phyloP scores from a whole-genome alignment of 1,139 yeast species.

The Hyphopichia pseudoburtonii region DNA sequence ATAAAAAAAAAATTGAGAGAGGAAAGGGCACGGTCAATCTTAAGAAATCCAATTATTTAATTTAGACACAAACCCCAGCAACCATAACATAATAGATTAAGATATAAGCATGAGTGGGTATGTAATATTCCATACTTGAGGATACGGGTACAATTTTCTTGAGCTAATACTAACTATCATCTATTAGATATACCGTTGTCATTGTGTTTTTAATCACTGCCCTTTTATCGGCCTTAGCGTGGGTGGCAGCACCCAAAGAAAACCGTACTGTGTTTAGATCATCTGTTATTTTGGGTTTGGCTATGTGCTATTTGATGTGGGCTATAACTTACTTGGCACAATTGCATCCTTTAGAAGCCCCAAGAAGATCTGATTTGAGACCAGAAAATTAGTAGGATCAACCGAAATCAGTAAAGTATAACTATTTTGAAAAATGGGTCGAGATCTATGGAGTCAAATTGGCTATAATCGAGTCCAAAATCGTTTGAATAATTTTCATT shows the following conservation, averaged over 20 bases:
- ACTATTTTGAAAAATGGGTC: no score
- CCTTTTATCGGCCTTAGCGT: conserved; percentile 59
- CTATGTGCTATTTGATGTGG: conserved; percentile 95
- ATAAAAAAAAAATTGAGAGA: no score
- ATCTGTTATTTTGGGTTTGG: conserved; percentile 73
- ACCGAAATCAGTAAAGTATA: no score
- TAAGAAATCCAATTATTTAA: not conserved
- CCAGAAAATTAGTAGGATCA: no score
- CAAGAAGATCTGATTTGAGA: conserved; percentile 76
- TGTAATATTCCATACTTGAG: conserved; percentile 19
- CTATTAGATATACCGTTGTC: conserved; percentile 69
- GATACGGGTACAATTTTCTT: conserved; percentile 25
- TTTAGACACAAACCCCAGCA: no score
- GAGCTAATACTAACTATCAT: conserved; percentile 12
- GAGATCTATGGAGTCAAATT: no score
- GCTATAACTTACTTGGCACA: conserved; percentile 84
- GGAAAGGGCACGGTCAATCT: not conserved
- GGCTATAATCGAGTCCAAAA: no score
- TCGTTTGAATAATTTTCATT: no score
- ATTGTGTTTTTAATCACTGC: conserved; percentile 62
- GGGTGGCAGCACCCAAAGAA: conserved; percentile 62
- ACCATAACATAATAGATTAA: no score
- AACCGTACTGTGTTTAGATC: conserved; percentile 84
- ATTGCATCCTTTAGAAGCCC: conserved; percentile 78
- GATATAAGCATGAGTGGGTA: conserved; percentile 25